phyloP scores from a whole-genome alignment of 1,284 basidiomycete genomes.

The Rhodotorula sp. region DNA sequence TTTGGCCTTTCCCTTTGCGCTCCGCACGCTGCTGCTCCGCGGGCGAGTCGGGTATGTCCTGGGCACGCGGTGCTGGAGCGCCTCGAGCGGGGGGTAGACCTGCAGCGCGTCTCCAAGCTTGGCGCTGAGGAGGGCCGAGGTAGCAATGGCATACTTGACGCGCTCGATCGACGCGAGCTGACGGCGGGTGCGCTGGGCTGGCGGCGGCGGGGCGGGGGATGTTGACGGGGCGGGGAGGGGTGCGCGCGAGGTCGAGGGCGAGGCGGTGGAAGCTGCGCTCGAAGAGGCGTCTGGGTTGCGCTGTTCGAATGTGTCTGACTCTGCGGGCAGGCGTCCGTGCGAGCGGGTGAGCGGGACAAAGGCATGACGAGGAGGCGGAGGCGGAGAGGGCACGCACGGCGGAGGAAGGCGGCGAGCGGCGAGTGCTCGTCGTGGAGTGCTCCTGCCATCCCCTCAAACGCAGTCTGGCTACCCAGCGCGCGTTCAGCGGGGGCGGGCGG shows the following conservation, averaged over 20 bases:
- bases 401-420: slow-evolving; percentile 16
- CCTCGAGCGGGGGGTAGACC: slow-evolving; percentile 26
- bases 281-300: background rate
- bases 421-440: slow-evolving; percentile 3
- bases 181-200: background rate
- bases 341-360: background rate
- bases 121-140: slow-evolving; percentile 26
- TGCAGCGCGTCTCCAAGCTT: slow-evolving; percentile 27
- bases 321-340: background rate
- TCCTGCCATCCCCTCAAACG: background rate
- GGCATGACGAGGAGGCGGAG: background rate
- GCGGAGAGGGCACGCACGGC: slow-evolving; percentile 1
- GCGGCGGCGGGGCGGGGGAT: background rate
- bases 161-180: slow-evolving; percentile 2
- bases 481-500: no score
- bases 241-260: background rate
- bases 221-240: background rate
- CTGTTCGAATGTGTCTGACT: background rate
- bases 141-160: slow-evolving; percentile 33
- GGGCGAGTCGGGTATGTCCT: no score
- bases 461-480: background rate
- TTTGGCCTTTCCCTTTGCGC: background rate
- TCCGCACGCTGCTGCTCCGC: background rate
- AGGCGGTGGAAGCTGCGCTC: background rate
- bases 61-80: background rate